Conservation (phyloP, 2,329 filamentous ascomycete species). For the Stenocarpella maydis region DNA sequence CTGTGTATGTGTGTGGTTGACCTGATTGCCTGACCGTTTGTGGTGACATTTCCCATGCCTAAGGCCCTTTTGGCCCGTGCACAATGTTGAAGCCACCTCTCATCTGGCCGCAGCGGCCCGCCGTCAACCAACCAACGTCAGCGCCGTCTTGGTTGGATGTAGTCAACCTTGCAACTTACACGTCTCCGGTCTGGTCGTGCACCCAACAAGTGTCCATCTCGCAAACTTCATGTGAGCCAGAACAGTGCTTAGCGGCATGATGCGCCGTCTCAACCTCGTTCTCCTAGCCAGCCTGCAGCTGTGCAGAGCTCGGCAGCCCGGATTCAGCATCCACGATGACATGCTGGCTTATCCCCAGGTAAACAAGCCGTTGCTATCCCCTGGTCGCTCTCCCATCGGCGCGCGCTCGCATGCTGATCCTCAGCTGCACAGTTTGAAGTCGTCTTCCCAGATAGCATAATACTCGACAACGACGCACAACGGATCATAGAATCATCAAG, state of each 20-base stretch:
- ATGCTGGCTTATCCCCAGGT: slow-evolving; percentile 88
- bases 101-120: neutral
- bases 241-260: slow-evolving; percentile 48
- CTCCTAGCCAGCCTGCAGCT: slow-evolving; percentile 56
- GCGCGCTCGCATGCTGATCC: neutral
- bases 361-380: slow-evolving; percentile 36
- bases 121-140: slow-evolving; percentile 26
- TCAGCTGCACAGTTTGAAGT: slow-evolving; percentile 74
- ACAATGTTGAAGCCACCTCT: slow-evolving; percentile 38
- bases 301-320: slow-evolving; percentile 56
- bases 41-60: neutral
- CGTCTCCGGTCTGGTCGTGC: neutral
- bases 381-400: neutral
- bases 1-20: too few species aligned
- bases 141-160: slow-evolving; percentile 9
- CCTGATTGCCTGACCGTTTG: neutral
- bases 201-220: slow-evolving; percentile 12
- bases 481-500: slow-evolving; percentile 59
- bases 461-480: slow-evolving; percentile 75
- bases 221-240: slow-evolving; percentile 46
- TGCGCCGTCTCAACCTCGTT: slow-evolving; percentile 59
- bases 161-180: slow-evolving; percentile 28
- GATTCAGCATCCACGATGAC: slow-evolving; percentile 89
- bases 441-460: slow-evolving; percentile 74
- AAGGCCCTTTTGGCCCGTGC: slow-evolving; percentile 14